A percentile compares a stretch with the other conserved stretches of the same genome.
Conservation (phyloP, 805 yeast genomes). For the Pichia occidentalis region DNA sequence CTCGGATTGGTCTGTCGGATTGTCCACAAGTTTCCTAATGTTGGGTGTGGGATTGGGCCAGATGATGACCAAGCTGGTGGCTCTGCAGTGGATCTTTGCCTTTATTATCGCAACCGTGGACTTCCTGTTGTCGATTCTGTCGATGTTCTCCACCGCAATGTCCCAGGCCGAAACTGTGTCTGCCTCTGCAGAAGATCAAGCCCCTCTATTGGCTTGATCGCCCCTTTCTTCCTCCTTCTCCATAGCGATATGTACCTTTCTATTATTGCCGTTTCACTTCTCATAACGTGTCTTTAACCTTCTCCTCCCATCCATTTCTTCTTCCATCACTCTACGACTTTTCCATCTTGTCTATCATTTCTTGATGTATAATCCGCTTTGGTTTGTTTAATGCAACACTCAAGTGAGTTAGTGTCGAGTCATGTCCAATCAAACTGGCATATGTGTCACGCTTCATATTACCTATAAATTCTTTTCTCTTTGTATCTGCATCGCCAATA, state of each 20-base stretch:
- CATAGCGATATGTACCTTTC: neutral
- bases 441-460: conserved; percentile 65
- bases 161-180: conserved; percentile 10
- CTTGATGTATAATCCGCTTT: conserved; percentile 25
- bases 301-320: neutral
- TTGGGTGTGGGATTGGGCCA: conserved; percentile 70
- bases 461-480: conserved; percentile 59
- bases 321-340: conserved; percentile 15
- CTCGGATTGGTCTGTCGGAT: conserved; percentile 68
- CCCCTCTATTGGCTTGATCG: conserved; percentile 27
- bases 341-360: conserved; percentile 36
- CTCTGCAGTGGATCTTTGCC: conserved; percentile 84
- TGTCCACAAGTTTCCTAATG: conserved; percentile 49
- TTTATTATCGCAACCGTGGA: conserved; percentile 55
- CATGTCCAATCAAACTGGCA: conserved; percentile 56
- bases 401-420: conserved; percentile 45
- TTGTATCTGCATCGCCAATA: conserved; percentile 67
- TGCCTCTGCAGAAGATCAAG: conserved; percentile 24
- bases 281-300: neutral
- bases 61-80: conserved; percentile 58
- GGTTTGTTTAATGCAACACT: conserved; percentile 48
- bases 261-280: neutral
- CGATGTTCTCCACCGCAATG: conserved; percentile 34
- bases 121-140: conserved; percentile 43
- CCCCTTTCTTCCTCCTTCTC: neutral